Conservation (phyloP, 306 rosid species). For the Prunus davidiana region DNA sequence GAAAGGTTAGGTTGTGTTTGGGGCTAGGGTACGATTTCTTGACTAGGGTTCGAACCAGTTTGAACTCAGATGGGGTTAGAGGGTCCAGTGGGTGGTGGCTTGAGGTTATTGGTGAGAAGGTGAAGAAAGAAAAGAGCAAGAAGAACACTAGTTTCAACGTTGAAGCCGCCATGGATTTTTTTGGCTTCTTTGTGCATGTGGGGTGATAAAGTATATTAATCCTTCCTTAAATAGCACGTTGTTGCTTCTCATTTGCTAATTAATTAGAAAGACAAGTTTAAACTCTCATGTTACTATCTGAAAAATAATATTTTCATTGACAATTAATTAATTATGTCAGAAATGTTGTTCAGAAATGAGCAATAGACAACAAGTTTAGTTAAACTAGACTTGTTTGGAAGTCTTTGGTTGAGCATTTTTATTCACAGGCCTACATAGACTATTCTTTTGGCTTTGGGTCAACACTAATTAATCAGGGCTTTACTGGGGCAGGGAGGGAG, state of each 20-base stretch:
- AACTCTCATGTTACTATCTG: no score
- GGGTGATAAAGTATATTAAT: not conserved
- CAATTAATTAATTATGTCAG: no score
- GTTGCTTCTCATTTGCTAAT: not conserved
- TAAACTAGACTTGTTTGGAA: no score
- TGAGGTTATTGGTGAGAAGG: constrained; percentile 2
- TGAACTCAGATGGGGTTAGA: constrained; percentile 33
- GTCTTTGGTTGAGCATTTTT: no score
- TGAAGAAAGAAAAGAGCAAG: not conserved
- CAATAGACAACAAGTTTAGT: no score
- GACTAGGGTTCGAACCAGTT: constrained; percentile 28
- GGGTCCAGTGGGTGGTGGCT: constrained; percentile 49
- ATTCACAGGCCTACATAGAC: no score
- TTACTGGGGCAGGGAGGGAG: no score
- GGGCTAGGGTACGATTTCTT: constrained; percentile 12
- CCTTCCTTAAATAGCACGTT: not conserved
- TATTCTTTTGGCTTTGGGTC: no score
- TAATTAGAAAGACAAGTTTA: no score
- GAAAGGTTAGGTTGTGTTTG: constrained; percentile 34
- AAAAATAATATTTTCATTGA: no score
- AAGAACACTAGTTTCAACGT: not conserved
- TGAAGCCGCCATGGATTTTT: constrained; percentile 3
- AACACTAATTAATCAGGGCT: no score
- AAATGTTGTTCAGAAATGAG: no score
- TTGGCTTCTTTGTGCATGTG: not conserved